Evolutionary conservation across 192 early-diverging fungal genomes (phyloP).

Genomic region (Coemansia sp.): DNA sequence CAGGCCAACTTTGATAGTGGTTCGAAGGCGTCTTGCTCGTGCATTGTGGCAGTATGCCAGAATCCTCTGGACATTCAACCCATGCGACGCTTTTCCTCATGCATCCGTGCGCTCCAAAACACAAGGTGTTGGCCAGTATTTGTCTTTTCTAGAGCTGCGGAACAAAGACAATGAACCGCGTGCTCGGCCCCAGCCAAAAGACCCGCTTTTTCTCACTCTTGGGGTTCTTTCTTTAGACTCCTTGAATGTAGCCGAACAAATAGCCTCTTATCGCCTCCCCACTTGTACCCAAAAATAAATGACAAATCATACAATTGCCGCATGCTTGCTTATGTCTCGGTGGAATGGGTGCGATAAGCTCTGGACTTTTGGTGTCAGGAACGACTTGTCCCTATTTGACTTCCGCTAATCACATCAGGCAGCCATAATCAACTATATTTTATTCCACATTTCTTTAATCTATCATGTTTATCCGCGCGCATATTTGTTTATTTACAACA

Average conservation of each 20-base stretch:
- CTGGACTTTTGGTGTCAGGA: no score
- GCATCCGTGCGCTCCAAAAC: not conserved
- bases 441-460: not conserved
- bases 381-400: no score
- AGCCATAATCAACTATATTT: no score
- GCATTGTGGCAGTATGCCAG: no score
- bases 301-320: no score
- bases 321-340: not conserved
- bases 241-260: conserved; percentile 1
- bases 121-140: not conserved
- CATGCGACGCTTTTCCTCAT: not conserved
- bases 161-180: not conserved
- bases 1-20: conserved; percentile 36
- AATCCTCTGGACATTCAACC: not conserved
- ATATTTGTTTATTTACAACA: not conserved
- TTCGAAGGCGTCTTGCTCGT: conserved; percentile 11
- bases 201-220: no score
- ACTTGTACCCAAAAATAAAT: not conserved
- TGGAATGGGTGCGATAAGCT: no score
- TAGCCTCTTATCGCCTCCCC: not conserved
- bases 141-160: not conserved
- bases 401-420: no score
- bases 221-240: not conserved
- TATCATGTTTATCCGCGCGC: not conserved
- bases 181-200: no score